Evolutionary conservation across 2,329 filamentous ascomycete species (phyloP).

Genomic region (Fusarium sp.): DNA sequence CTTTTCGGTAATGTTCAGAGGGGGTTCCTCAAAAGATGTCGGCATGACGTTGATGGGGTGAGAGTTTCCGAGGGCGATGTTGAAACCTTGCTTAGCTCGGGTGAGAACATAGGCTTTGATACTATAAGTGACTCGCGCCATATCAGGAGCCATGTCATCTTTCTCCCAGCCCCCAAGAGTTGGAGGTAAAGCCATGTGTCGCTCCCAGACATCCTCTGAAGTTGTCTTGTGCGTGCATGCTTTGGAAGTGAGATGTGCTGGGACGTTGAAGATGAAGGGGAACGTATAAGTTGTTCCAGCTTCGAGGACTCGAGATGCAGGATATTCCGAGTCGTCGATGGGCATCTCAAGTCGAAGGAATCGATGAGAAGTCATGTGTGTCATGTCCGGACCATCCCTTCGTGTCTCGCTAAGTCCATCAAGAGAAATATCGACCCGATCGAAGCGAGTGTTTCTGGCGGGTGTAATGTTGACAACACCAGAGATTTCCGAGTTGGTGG

Average conservation of each 20-base stretch:
- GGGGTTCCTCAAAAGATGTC: constrained; percentile 36
- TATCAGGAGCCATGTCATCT: constrained; percentile 32
- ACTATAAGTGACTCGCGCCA: constrained; percentile 33
- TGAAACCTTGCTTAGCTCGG: background rate
- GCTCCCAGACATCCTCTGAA: constrained; percentile 20
- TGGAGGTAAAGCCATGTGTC: constrained; percentile 33
- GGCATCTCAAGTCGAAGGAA: constrained; percentile 41
- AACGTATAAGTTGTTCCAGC: constrained; percentile 32
- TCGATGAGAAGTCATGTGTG: constrained; percentile 33
- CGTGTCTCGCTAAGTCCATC: constrained; percentile 32
- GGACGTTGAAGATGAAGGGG: constrained; percentile 40
- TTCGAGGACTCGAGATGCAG: constrained; percentile 19
- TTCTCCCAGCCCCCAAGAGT: constrained; percentile 37
- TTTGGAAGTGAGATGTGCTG: constrained; percentile 34
- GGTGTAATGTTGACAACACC: constrained; percentile 34
- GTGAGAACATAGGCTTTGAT: constrained; percentile 23
- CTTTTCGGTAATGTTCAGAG: constrained; percentile 30
- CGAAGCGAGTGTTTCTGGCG: constrained; percentile 22
- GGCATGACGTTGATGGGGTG: constrained; percentile 37
- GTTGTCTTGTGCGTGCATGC: constrained; percentile 27
- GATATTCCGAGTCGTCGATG: constrained; percentile 29
- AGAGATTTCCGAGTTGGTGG: constrained; percentile 38
- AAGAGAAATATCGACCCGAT: constrained; percentile 31
- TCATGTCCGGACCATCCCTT: constrained; percentile 35
- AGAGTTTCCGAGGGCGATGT: constrained; percentile 12